Evolutionary conservation across 495 filamentous ascomycete species (phyloP).

Genomic region (Melanomma pulvis-pyrius): DNA sequence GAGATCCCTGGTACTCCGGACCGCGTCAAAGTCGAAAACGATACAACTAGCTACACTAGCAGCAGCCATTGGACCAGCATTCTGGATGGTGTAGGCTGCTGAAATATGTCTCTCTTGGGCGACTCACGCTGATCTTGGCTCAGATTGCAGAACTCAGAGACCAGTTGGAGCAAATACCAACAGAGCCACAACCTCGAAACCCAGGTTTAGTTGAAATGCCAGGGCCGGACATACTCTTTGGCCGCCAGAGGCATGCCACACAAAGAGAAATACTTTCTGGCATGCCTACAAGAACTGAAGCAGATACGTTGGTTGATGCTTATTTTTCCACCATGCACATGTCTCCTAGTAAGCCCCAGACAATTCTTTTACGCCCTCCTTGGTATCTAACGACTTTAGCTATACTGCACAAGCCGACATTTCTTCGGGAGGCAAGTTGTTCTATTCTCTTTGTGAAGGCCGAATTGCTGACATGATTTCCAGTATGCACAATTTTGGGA

Average conservation of each 20-base stretch:
- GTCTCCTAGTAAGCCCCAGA: conserved; percentile 10
- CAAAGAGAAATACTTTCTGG: conserved; percentile 8
- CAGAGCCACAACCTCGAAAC: background rate
- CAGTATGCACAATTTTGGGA: conserved; percentile 29
- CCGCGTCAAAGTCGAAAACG: conserved; percentile 23
- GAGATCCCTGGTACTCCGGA: conserved; percentile 7
- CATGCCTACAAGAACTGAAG: conserved; percentile 14
- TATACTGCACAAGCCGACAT: conserved; percentile 23
- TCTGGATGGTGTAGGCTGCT: conserved; percentile 16
- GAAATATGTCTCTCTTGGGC: background rate
- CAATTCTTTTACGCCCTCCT: background rate
- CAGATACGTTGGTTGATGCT: conserved; percentile 8
- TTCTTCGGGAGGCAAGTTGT: conserved; percentile 14
- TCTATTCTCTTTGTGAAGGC: background rate
- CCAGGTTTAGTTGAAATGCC: background rate
- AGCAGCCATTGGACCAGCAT: conserved; percentile 28
- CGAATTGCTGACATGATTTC: background rate
- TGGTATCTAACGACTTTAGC: background rate
- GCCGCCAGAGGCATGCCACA: conserved; percentile 18
- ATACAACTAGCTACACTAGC: conserved; percentile 16
- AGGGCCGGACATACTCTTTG: conserved; percentile 23
- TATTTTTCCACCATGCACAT: conserved; percentile 23
- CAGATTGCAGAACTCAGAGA: conserved; percentile 29
- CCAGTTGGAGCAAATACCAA: conserved; percentile 18
- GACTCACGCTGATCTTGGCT: background rate